Percentiles rank a stretch among this genome's conserved stretches.
These are phyloP conservation scores for Populus deltoides DNA, from an alignment of 345 rosid genomes.

Conservation along the genomic window DNA sequence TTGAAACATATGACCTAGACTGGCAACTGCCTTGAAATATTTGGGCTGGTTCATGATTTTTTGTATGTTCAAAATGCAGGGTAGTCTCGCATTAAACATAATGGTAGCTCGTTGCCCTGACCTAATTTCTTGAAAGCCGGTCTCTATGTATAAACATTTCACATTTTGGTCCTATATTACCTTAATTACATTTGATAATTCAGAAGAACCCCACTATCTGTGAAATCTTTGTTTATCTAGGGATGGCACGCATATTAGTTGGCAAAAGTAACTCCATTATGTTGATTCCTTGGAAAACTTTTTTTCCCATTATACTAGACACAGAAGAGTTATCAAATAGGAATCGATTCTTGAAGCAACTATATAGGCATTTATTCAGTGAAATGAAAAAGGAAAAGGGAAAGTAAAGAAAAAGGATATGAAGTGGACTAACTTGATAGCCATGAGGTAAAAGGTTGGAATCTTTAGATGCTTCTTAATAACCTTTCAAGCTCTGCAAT, in stretches of 20 bases:
- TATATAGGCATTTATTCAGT: slow-evolving; percentile 22
- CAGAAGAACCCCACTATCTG: not conserved
- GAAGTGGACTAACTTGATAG: not conserved
- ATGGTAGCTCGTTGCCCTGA: not conserved
- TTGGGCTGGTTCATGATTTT: not conserved
- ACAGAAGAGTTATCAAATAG: not conserved
- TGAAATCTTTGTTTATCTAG: slow-evolving; percentile 6
- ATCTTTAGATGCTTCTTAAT: slow-evolving; percentile 4
- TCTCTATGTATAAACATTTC: not conserved
- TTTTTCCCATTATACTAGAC: not conserved
- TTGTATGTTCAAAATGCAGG: not conserved
- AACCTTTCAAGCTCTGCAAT: not conserved
- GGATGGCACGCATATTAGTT: slow-evolving; percentile 7
- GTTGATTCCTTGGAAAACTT: slow-evolving; percentile 28
- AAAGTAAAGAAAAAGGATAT: not conserved
- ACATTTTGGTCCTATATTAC: not conserved
- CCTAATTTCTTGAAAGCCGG: not conserved
- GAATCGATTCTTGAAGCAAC: slow-evolving; percentile 26
- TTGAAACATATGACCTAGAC: slow-evolving; percentile 11
- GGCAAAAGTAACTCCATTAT: slow-evolving; percentile 26
- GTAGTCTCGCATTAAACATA: not conserved
- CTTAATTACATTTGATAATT: not conserved
- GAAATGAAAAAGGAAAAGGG: not conserved
- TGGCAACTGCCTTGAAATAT: slow-evolving; percentile 2
- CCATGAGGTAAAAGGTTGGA: slow-evolving; percentile 14